Conservation (phyloP, 306 rosid species). For the Acacia melanoxylon region DNA sequence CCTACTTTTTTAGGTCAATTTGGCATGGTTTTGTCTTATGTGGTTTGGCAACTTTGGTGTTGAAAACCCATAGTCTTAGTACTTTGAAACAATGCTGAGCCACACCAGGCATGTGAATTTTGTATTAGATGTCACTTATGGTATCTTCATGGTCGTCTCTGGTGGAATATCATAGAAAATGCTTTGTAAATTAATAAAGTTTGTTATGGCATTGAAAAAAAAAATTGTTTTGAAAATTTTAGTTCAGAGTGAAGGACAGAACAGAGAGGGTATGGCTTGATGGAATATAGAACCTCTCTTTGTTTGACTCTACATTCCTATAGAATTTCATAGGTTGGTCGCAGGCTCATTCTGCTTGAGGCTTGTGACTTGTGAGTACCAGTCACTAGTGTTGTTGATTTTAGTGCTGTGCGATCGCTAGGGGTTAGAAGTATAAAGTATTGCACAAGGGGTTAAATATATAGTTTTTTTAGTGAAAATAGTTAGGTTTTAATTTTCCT, state of each 20-base stretch:
- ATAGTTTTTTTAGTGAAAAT: too few relatives aligned
- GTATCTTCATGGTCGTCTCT: not conserved
- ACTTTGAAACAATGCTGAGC: not conserved
- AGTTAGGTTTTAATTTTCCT: not conserved
- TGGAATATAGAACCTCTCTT: not conserved
- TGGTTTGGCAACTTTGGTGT: not conserved
- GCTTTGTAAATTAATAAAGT: not conserved
- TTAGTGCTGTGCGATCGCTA: not conserved
- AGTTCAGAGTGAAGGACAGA: not conserved
- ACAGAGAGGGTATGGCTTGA: not conserved
- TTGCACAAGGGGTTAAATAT: not conserved
- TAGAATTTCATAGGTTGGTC: not conserved
- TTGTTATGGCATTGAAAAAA: not conserved
- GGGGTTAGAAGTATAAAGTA: not conserved
- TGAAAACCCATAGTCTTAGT: not conserved
- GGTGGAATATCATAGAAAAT: conserved; percentile 14
- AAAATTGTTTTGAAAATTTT: not conserved
- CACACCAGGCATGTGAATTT: conserved; percentile 1
- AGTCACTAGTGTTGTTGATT: not conserved
- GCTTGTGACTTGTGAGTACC: not conserved
- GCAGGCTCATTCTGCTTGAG: not conserved
- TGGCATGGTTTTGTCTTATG: not conserved
- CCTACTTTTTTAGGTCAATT: not conserved
- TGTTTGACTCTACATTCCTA: not conserved
- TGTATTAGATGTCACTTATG: not conserved